Evolutionary conservation across 106 monocot genomes (phyloP).

Genomic region (Platanthera guangdongensis): DNA sequence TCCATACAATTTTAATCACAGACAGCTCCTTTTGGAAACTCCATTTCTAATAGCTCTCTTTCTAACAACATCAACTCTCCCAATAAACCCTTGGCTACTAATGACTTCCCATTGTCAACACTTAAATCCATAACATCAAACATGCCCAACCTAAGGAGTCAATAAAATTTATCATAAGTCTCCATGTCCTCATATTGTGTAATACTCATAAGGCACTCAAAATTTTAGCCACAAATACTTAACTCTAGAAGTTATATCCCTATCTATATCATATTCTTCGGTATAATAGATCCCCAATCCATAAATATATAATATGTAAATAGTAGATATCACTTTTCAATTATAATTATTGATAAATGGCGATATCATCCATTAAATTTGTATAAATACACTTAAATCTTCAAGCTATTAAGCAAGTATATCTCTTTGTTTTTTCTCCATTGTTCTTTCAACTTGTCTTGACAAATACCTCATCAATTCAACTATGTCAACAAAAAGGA

Average conservation of each 20-base stretch:
- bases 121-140: not conserved
- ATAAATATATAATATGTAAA: not conserved
- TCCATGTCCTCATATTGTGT: not conserved
- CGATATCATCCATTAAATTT: not conserved
- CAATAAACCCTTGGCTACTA: too few relatives aligned
- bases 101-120: not conserved
- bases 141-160: not conserved
- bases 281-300: not conserved
- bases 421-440: not conserved
- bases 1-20: too few relatives aligned
- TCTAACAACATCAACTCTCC: too few relatives aligned
- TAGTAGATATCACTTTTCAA: not conserved
- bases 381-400: not conserved
- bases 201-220: not conserved
- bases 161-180: not conserved
- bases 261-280: not conserved
- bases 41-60: too few relatives aligned
- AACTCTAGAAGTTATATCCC: not conserved
- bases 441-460: not conserved
- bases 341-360: not conserved
- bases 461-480: not conserved
- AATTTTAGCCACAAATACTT: not conserved
- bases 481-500: not conserved
- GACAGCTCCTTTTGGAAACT: too few relatives aligned
- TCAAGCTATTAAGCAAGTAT: too few relatives aligned